A percentile compares a stretch with the other conserved stretches of the same genome.
Conservation (phyloP, 164 flowering plant species). For the Dillenia suffruticosa region DNA sequence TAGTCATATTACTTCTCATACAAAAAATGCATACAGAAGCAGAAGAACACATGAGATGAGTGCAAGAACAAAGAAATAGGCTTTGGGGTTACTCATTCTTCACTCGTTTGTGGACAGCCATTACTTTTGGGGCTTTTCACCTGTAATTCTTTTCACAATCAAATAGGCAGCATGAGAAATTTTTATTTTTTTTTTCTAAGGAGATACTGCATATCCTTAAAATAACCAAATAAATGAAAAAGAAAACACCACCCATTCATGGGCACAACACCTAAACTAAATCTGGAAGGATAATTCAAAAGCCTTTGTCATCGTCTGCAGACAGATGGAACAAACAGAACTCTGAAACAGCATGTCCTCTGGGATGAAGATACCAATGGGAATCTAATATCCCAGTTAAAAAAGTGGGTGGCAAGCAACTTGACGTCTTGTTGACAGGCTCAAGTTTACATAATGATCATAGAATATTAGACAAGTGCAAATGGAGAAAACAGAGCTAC, state of each 20-base stretch:
- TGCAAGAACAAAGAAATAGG: not conserved
- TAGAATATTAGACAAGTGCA: not conserved
- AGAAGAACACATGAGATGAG: not conserved
- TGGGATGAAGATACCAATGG: not conserved
- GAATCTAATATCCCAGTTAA: not conserved
- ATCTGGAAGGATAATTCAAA: not conserved
- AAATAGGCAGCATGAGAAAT: not conserved
- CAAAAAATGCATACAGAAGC: not conserved
- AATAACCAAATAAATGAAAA: not conserved
- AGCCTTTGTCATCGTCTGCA: not conserved
- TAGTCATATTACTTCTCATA: too few relatives aligned
- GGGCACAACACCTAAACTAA: too few relatives aligned
- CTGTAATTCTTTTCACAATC: conserved; percentile 17
- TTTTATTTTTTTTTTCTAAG: too few relatives aligned
- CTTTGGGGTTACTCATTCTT: conserved; percentile 27
- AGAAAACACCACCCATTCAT: not conserved
- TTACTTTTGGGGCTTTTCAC: conserved; percentile 18
- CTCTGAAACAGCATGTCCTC: not conserved
- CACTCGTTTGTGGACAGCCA: conserved; percentile 22
- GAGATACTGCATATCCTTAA: not conserved
- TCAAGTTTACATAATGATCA: not conserved
- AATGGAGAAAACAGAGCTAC: conserved; percentile 20
- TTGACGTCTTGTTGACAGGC: not conserved
- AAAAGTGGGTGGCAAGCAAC: not conserved
- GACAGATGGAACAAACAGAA: not conserved